Evolutionary conservation across 2,329 filamentous ascomycete genomes (phyloP).

Genomic region (Trichothecium roseum): DNA sequence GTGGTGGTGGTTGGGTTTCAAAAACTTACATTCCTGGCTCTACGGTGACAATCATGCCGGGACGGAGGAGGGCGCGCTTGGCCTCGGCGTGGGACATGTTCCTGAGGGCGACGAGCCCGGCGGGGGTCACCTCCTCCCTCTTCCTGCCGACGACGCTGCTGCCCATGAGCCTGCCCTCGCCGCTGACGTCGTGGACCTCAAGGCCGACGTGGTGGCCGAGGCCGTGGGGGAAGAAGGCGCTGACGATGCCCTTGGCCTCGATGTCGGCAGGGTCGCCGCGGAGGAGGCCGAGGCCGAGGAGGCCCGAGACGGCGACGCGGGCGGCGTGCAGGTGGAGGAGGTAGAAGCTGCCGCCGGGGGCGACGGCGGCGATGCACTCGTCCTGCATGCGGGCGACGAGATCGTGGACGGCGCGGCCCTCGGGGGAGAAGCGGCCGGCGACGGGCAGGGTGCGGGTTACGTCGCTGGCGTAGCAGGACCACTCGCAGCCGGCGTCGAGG

Average conservation of each 20-base stretch:
- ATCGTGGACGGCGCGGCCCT: constrained; percentile 64
- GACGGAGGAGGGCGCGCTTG: constrained; percentile 30
- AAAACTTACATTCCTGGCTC: constrained; percentile 66
- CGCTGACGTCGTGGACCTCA: constrained; percentile 51
- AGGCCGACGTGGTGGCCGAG: constrained; percentile 56
- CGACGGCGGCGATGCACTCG: constrained; percentile 57
- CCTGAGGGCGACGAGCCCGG: constrained; percentile 19
- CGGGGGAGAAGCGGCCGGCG: constrained; percentile 53
- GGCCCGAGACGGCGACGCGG: constrained; percentile 58
- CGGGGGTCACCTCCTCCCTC: constrained; percentile 27
- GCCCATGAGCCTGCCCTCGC: constrained; percentile 22
- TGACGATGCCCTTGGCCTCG: constrained; percentile 36
- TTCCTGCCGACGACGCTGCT: constrained; percentile 22
- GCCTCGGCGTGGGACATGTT: not conserved
- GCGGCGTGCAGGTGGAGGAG: constrained; percentile 66
- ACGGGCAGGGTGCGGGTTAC: constrained; percentile 83
- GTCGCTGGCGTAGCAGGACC: constrained; percentile 76
- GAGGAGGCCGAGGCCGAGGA: constrained; percentile 64
- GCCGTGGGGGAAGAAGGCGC: constrained; percentile 57
- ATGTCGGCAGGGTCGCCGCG: constrained; percentile 48
- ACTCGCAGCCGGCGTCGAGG: constrained; percentile 83
- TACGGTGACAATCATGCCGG: constrained; percentile 65
- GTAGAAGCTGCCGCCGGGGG: constrained; percentile 59
- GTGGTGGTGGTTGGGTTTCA: too few species aligned
- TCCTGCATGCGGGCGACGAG: constrained; percentile 76